Evolutionary conservation across 2,329 filamentous ascomycete species (phyloP).

Genomic region (Metarhizium sp.): DNA sequence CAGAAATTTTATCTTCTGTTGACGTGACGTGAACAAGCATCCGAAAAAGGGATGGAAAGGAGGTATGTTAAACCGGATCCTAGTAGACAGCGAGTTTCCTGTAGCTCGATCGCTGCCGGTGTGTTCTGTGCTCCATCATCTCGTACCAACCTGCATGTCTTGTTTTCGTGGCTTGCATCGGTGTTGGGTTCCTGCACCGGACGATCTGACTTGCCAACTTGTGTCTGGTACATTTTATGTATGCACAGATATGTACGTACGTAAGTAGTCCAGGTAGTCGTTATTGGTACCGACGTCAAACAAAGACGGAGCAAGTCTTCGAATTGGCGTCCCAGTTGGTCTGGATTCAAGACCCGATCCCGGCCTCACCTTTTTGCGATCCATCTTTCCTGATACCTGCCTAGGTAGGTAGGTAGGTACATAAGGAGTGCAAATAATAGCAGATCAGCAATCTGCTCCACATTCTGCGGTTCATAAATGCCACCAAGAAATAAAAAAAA

Average conservation of each 20-base stretch:
- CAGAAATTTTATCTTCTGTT: neutral
- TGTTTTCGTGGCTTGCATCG: constrained; percentile 3
- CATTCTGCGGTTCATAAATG: neutral
- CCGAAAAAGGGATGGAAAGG: neutral
- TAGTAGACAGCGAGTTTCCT: neutral
- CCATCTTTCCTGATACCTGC: neutral
- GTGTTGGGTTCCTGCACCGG: constrained; percentile 3
- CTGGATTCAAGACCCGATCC: neutral
- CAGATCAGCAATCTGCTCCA: neutral
- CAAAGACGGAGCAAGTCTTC: neutral
- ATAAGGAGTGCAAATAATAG: neutral
- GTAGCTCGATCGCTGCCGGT: neutral
- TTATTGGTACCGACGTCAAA: no score
- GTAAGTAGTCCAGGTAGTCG: no score
- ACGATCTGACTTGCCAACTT: neutral
- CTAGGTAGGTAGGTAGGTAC: neutral
- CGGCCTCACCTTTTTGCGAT: neutral
- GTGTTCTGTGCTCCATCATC: neutral
- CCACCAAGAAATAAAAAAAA: neutral
- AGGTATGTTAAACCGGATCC: neutral
- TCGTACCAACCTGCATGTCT: constrained; percentile 1
- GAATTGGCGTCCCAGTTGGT: neutral
- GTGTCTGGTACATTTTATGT: neutral
- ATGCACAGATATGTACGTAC: no score
- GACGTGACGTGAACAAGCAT: neutral